Conservation (phyloP, 2,329 filamentous ascomycete genomes). For the Nannizziopsis barbatae region DNA sequence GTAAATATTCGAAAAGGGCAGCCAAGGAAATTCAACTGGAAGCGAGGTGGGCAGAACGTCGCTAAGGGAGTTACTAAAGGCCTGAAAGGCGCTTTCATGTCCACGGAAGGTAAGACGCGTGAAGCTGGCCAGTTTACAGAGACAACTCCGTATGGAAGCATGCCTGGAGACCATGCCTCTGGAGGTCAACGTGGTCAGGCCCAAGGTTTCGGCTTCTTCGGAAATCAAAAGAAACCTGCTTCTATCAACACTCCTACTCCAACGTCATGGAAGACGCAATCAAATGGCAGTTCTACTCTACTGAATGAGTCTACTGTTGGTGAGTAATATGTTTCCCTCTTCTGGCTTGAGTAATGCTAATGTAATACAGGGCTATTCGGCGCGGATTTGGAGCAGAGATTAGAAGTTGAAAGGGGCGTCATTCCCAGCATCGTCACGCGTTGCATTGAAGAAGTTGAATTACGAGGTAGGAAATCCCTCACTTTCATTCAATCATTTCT, state of each 20-base stretch:
- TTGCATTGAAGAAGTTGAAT: constrained; percentile 92
- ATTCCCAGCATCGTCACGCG: constrained; percentile 84
- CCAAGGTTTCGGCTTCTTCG: constrained; percentile 59
- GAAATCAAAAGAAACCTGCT: constrained; percentile 36
- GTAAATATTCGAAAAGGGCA: constrained; percentile 92
- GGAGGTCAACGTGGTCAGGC: constrained; percentile 30
- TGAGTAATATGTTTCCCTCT: constrained; percentile 22
- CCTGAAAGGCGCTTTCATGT: constrained; percentile 80
- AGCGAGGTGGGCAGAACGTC: constrained; percentile 87
- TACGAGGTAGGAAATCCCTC: constrained; percentile 50
- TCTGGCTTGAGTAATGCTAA: constrained; percentile 6
- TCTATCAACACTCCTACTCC: too few species aligned
- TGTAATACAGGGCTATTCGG: constrained; percentile 57
- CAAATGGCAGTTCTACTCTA: constrained; percentile 35
- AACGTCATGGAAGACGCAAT: constrained; percentile 29
- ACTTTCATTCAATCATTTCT: not conserved
- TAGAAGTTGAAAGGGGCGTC: constrained; percentile 76
- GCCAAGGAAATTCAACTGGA: constrained; percentile 96
- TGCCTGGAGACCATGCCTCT: constrained; percentile 19
- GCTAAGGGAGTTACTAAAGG: constrained; percentile 91
- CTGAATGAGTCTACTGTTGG: constrained; percentile 26
- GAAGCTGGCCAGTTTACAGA: constrained; percentile 47
- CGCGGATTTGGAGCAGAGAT: constrained; percentile 73
- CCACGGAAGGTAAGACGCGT: constrained; percentile 47
- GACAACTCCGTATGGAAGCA: constrained; percentile 56